These are phyloP conservation scores for Picea abies DNA, from an alignment of 83 land plant genomes.

Conservation along the genomic window DNA sequence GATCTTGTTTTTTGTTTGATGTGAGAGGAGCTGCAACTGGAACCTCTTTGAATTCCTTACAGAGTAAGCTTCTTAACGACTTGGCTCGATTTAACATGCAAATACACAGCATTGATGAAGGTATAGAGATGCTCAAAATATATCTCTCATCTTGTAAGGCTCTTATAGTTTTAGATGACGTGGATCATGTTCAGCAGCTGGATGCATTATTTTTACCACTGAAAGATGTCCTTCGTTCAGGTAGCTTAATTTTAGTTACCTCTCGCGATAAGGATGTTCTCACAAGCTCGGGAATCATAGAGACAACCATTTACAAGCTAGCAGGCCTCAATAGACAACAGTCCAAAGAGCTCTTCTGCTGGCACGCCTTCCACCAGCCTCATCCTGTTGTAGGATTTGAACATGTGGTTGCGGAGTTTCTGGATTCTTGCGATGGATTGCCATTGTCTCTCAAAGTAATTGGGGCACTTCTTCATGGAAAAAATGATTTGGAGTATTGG, in stretches of 20 bases:
- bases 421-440: not conserved
- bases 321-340: not conserved
- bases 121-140: not conserved
- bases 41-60: not conserved
- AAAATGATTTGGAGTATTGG: not conserved
- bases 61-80: not conserved
- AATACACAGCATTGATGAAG: not conserved
- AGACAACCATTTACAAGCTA: not conserved
- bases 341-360: not conserved
- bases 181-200: not conserved
- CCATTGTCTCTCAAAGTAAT: conserved; percentile 8
- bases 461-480: not conserved
- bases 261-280: not conserved
- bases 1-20: not conserved
- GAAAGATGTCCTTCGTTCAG: not conserved
- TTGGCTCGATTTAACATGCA: not conserved
- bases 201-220: not conserved
- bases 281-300: not conserved
- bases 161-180: not conserved
- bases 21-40: not conserved
- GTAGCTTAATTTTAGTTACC: not conserved
- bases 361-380: not conserved
- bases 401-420: not conserved
- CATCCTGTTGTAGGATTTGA: not conserved
- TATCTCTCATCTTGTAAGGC: not conserved